These are phyloP conservation scores for Wickerhamomyces chambardii DNA, from an alignment of 805 yeast species.

Conservation along the genomic window DNA sequence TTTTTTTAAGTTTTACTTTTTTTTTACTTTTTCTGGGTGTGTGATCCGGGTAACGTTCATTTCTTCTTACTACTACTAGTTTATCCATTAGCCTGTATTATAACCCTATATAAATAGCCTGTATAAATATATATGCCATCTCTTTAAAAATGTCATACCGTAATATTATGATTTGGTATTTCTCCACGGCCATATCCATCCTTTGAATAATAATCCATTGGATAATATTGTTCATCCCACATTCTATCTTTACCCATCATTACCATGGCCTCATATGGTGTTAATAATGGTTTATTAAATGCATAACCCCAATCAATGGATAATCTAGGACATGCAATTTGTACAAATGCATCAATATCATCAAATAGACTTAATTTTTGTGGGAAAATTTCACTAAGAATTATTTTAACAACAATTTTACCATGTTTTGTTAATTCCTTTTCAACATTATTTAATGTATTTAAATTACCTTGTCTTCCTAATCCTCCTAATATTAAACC, in stretches of 20 bases:
- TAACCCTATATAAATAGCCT: too few species aligned
- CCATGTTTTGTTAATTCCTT: slow-evolving; percentile 42
- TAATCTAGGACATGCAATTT: slow-evolving; percentile 94
- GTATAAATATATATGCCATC: slow-evolving; percentile 12
- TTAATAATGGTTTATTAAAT: slow-evolving; percentile 79
- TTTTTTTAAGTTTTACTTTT: too few species aligned
- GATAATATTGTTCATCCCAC: slow-evolving; percentile 64
- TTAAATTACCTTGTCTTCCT: slow-evolving; percentile 90
- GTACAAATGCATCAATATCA: slow-evolving; percentile 90
- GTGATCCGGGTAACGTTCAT: too few species aligned
- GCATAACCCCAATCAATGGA: slow-evolving; percentile 99
- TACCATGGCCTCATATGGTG: slow-evolving; percentile 96
- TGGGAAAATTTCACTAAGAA: slow-evolving; percentile 90
- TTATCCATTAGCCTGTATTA: too few species aligned
- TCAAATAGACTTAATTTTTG: slow-evolving; percentile 86
- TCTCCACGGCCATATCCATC: slow-evolving; percentile 92
- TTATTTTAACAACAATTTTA: slow-evolving; percentile 66
- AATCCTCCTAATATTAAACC: slow-evolving; percentile 89
- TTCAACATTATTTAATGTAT: slow-evolving; percentile 65
- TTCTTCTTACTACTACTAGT: too few species aligned
- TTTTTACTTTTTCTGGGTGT: too few species aligned
- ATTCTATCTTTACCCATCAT: slow-evolving; percentile 62
- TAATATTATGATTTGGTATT: slow-evolving; percentile 40
- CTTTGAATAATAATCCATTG: slow-evolving; percentile 90
- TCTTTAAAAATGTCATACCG: too few species aligned